Base-by-base conservation (phyloP, 1,284 basidiomycete genomes). In the Thecaphora thlaspeos region DNA sequence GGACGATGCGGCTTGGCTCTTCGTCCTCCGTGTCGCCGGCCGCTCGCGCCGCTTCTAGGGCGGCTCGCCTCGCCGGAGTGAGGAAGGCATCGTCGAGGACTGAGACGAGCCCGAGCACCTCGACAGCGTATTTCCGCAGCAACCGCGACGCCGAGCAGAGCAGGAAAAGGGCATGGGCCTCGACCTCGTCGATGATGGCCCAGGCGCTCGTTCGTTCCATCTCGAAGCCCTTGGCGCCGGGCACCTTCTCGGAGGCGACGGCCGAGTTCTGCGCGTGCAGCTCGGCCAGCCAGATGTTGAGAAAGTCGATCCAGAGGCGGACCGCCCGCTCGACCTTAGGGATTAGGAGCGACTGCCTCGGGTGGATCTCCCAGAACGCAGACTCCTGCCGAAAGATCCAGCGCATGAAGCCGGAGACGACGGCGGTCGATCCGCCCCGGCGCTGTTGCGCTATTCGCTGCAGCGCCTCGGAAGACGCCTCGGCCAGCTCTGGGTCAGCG, bases 361-460 rank as follows among this genome's bases (percentile, higher is more conserved):
- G 84, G 36, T 84, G 83, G 14, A 85, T 83, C 65, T 91, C 89
- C 54, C 84, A 83, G 17, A 86, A 80, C 28, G 91, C 83, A 34
- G 84, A 82, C 24, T 82, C 81, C 7, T 89, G 85, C 47, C 86
- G 85, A 74, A 93, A 93, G 36, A 95, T 79, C 76, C 89, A 90
- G 36, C 83, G 80, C 21, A 87, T 86, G 74, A 88, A 89, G 41
- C 85, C 83, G 18, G 84, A 82, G 8, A 93, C 81, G 11, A 93
- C 84, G 1, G 81, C 79, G 0, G 61, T 56, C 5, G 74, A 71
- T 59, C 86, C 82, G 0, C 79, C 68, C 0, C 48, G 52, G 1
- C 83, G 79, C 50, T 89, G 85, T 17, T 82, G 80, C 79, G 88
- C 87, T 60, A 93, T 86, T 14, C 91, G 83, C 55, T 84, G 84